Percentiles rank a stretch among this genome's conserved stretches.
These are phyloP conservation scores for Fusarium nisikadoi DNA, from an alignment of 2,329 filamentous ascomycete genomes.

Conservation along the genomic window DNA sequence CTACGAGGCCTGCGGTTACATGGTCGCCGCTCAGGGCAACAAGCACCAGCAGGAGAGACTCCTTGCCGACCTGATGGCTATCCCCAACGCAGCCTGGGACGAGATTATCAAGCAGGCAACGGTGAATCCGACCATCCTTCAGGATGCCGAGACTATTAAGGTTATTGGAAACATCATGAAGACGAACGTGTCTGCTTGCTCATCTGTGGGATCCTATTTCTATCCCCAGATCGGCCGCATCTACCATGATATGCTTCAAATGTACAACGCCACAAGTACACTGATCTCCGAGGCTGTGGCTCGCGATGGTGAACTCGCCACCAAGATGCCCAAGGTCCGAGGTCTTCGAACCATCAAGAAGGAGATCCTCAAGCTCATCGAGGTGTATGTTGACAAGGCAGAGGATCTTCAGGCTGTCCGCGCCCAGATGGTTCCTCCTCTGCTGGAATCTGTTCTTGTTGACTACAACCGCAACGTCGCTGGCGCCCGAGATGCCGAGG, in stretches of 20 bases:
- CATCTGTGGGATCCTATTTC: constrained; percentile 96
- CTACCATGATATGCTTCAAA: constrained; percentile 98
- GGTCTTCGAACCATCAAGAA: constrained; percentile 98
- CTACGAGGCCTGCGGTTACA: constrained; percentile 98
- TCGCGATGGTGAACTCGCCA: constrained; percentile 88
- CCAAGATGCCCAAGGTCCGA: constrained; percentile 96
- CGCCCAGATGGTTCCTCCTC: constrained; percentile 92
- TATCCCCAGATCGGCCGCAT: constrained; percentile 98
- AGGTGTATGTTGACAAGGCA: constrained; percentile 97
- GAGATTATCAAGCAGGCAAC: constrained; percentile 91
- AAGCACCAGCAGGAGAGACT: constrained; percentile 93
- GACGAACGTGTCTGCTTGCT: constrained; percentile 98
- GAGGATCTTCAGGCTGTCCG: constrained; percentile 95
- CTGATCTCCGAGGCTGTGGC: constrained; percentile 94
- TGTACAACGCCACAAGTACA: constrained; percentile 97
- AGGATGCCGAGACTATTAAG: constrained; percentile 96
- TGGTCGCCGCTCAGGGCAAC: constrained; percentile 98
- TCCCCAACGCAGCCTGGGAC: constrained; percentile 95
- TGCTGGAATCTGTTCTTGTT: constrained; percentile 91
- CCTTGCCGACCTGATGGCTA: constrained; percentile 89
- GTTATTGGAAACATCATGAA: constrained; percentile 99
- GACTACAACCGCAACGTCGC: constrained; percentile 98
- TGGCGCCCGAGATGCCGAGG: constrained; percentile 94
- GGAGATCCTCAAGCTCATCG: constrained; percentile 97
- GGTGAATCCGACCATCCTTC: constrained; percentile 83